phyloP scores from a whole-genome alignment of 2,329 filamentous ascomycete genomes.

The Fusarium sp. region DNA sequence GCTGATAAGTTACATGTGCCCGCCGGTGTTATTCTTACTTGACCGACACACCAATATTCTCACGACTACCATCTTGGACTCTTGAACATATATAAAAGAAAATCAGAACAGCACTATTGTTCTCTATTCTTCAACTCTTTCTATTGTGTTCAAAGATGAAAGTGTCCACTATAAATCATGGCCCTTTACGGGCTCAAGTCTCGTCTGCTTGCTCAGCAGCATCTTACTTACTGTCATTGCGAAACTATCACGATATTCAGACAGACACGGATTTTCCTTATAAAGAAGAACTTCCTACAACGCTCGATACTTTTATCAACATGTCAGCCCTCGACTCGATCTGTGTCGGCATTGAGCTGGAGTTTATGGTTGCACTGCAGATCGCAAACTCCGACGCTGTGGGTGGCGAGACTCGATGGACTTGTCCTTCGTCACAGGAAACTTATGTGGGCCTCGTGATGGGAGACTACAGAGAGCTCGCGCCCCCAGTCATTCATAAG shows the following conservation, averaged over 20 bases:
- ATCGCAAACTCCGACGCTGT: conserved; percentile 4
- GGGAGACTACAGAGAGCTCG: conserved; percentile 21
- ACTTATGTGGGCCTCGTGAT: conserved; percentile 27
- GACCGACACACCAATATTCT: conserved; percentile 7
- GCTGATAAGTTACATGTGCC: background rate
- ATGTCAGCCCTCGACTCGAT: conserved; percentile 26
- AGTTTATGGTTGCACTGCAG: conserved; percentile 46
- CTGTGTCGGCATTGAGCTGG: conserved; percentile 46
- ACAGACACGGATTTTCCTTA: conserved; percentile 6
- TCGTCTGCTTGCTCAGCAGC: conserved; percentile 26
- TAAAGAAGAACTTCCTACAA: conserved; percentile 1
- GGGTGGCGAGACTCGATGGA: conserved; percentile 27
- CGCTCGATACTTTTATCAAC: background rate
- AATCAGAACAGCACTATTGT: conserved; percentile 11
- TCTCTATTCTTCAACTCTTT: conserved; percentile 7
- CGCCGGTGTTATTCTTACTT: conserved; percentile 10
- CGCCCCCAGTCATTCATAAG: conserved; percentile 31
- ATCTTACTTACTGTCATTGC: conserved; percentile 5
- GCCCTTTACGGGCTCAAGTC: conserved; percentile 17
- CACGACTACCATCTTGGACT: background rate
- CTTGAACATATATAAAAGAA: conserved; percentile 7
- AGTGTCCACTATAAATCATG: conserved; percentile 30
- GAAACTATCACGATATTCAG: conserved; percentile 15
- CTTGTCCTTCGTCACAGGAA: conserved; percentile 21
- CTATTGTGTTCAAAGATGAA: conserved; percentile 31